Base-by-base conservation (phyloP, 2,329 filamentous ascomycete genomes). In the Scedosporium aurantiacum region DNA sequence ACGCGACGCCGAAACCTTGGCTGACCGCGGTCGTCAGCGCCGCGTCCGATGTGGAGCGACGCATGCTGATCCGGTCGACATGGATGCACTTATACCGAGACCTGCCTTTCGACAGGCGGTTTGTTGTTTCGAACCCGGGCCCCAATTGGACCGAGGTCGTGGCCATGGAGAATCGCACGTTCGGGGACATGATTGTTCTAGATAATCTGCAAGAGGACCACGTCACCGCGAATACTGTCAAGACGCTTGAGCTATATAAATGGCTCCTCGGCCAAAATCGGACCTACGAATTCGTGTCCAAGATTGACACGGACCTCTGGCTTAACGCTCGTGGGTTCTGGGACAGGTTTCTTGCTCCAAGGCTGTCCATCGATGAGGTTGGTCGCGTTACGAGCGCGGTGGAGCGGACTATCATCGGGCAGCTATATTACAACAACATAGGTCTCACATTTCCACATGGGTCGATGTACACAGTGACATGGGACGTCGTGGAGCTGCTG, bases 161-260 rank as follows among this genome's bases (percentile, higher is more conserved):
- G n/a, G 62, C 63, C 2, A 65, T 62, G 25, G 70, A 73, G 63
- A 72, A 72, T 58, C 65, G 64, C 28, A 72, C 70, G 1, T 71
- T 68, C 64, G 71, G 71, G 14, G 70, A 72, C 60, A 66, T 73
- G 43, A 70, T 72, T 62, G 67, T 73, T 1, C 70, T 72, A 4
- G 68, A 72, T n/a, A 65, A 70, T 54, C 60, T 72, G 2, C 63
- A 64, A 12, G 71, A 72, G 63, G 66, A 70, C 58, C 68, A 70
- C 14, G 37, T 71, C 5, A 70, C 67, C 4, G 70, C 71, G 45
- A 72, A 72, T 61, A 71, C 70, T 7, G 64, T 72, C 63, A 72
- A 73, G 65, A 70, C 70, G 3, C 64, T 72, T 14, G 71, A 72
- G 63, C 66, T 73, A 5, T 71, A 69, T 64, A 68, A 69, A 60